Base-by-base conservation (phyloP, 495 filamentous ascomycete genomes). In the Hypomontagnella monticulosa region DNA sequence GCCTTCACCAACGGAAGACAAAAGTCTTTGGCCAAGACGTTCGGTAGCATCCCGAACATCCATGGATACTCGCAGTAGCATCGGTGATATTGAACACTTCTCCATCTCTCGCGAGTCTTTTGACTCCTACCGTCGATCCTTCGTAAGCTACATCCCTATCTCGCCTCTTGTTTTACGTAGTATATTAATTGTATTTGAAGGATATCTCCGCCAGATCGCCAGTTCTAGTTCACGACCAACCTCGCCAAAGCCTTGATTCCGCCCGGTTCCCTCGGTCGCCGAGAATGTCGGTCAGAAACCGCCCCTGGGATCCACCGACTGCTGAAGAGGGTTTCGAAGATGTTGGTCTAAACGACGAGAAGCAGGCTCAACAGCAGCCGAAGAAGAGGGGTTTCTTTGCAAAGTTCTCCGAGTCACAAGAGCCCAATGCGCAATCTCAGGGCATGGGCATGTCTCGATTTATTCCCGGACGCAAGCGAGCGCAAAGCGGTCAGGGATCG, bases 81-180 rank as follows among this genome's bases (percentile, higher is more conserved):
- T 93, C 55, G 83, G 88, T 69, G 90, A 94, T 58, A 91, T 93
- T 71, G 95, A 98, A 70, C 93, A 91, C 18, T 99, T 99, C 77
- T 92, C 90, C 51, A 99, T 99, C 77, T 97, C 95, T 30, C 88
- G 95, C 67, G 95, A 99, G 78, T 97, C 93, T 7, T 99, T 98
- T 75, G 95, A 99, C 74, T 97, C 94, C 23, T 99, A 99, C 75
- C 86, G 95, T 50, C 88, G 95, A 62, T 97, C 95, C 58, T 99
- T 99, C 80, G 93, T 96, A 84, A 55, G 90, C 81, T 30, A 18
- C 57, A 34, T 16, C 18, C 6, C 41, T 48, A 47, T 19, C 50
- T 53, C 32, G 49, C 53, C 49, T 33, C 42, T 43, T 60, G 16
- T 51, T 57, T 16, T 38, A 27, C 34, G 11, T 46, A 14, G 40